Conservation (phyloP, 2,329 filamentous ascomycete genomes). For the Colletotrichum simmondsii region DNA sequence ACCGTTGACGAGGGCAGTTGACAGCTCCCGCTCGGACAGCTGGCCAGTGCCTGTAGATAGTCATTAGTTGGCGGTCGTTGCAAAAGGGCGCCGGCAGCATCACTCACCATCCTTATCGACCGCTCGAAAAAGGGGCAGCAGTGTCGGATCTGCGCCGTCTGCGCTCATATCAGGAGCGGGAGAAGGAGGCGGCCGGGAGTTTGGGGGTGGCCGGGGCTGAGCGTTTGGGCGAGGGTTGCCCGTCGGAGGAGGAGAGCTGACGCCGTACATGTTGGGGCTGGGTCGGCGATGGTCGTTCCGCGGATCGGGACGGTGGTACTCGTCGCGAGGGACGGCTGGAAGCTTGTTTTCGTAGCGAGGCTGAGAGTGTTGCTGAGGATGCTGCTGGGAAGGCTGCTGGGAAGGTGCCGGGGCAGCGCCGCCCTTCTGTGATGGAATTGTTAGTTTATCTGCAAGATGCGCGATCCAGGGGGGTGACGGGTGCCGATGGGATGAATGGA, state of each 20-base stretch:
- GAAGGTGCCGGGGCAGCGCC: constrained; percentile 34
- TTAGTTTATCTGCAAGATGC: constrained; percentile 21
- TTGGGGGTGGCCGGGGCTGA: constrained; percentile 64
- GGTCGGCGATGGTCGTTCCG: constrained; percentile 25
- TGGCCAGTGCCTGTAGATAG: constrained; percentile 73
- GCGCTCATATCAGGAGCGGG: constrained; percentile 62
- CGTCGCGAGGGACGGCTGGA: constrained; percentile 50
- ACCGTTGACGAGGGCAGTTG: constrained; percentile 92
- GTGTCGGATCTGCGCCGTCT: constrained; percentile 71
- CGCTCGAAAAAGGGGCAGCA: constrained; percentile 88
- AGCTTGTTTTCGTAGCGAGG: constrained; percentile 62
- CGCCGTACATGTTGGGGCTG: constrained; percentile 49
- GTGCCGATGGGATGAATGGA: constrained; percentile 5
- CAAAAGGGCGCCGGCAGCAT: background rate
- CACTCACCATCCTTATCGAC: constrained; percentile 84
- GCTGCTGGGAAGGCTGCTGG: constrained; percentile 31
- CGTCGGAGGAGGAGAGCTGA: constrained; percentile 63
- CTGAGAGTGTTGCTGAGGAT: constrained; percentile 32
- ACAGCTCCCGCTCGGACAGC: constrained; percentile 87
- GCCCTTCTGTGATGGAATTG: constrained; percentile 34
- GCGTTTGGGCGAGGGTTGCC: constrained; percentile 53
- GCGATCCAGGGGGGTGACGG: constrained; percentile 38
- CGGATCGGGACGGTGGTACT: constrained; percentile 40
- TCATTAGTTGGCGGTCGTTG: constrained; percentile 10
- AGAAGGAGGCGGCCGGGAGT: constrained; percentile 73